These are phyloP conservation scores for Cylindrodendrum hubeiense DNA, from an alignment of 2,329 filamentous ascomycete species.

Conservation along the genomic window DNA sequence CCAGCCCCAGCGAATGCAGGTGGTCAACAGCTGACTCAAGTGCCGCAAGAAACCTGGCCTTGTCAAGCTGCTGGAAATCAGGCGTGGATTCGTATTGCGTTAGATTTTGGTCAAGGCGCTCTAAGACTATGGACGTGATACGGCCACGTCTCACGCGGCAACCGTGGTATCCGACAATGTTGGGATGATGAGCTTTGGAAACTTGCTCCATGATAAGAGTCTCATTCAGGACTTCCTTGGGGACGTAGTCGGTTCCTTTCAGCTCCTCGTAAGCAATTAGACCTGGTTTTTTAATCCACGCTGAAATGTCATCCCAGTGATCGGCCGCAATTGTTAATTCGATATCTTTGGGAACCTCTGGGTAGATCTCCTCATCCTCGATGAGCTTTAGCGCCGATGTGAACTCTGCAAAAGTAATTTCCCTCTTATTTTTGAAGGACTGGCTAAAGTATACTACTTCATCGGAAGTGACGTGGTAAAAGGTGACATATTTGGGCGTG, in stretches of 20 bases:
- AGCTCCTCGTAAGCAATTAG: conserved; percentile 14
- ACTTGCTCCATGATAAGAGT: conserved; percentile 19
- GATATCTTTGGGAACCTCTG: conserved; percentile 5
- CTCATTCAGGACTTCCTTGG: conserved; percentile 10
- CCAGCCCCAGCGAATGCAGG: conserved; percentile 32
- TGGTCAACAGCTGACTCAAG: conserved; percentile 27
- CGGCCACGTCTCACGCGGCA: conserved; percentile 17
- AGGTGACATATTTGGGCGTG: conserved; percentile 21
- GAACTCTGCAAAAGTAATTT: conserved; percentile 17
- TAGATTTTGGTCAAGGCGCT: conserved; percentile 12
- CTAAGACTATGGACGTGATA: conserved; percentile 21
- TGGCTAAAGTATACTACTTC: conserved; percentile 28
- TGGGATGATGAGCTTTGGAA: conserved; percentile 15
- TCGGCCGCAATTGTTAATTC: conserved; percentile 16
- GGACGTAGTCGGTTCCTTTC: conserved; percentile 7
- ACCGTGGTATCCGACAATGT: conserved; percentile 21
- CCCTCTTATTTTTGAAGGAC: conserved; percentile 20
- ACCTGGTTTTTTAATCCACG: conserved; percentile 17
- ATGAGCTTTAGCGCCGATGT: conserved; percentile 4
- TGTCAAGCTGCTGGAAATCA: conserved; percentile 21
- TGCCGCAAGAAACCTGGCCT: conserved; percentile 11
- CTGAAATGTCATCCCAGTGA: conserved; percentile 4
- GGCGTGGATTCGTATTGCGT: neutral
- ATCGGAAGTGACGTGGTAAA: conserved; percentile 19
- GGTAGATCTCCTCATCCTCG: conserved; percentile 18